These are phyloP conservation scores for Thozetella sp. DNA, from an alignment of 495 filamentous ascomycete species.

Conservation along the genomic window DNA sequence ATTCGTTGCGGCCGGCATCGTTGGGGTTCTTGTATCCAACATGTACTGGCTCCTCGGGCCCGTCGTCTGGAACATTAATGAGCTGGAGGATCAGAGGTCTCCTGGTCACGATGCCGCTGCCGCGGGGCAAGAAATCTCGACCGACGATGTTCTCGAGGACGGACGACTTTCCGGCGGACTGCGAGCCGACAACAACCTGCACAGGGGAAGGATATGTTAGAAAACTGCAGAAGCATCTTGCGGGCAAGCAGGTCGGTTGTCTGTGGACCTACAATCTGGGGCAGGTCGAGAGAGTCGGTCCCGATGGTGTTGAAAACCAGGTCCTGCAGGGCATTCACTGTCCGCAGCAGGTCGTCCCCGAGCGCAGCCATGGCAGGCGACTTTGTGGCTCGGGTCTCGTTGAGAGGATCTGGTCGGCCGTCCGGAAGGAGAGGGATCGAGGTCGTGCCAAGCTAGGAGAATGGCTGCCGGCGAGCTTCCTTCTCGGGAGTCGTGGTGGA, in stretches of 20 bases:
- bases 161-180: constrained; percentile 99
- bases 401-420: constrained; percentile 1
- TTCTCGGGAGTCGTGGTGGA: not conserved
- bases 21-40: constrained; percentile 50
- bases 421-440: constrained; percentile 1
- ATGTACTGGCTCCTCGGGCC: constrained; percentile 63
- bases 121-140: constrained; percentile 93
- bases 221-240: constrained; percentile 15
- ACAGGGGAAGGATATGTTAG: constrained; percentile 8
- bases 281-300: constrained; percentile 95
- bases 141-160: constrained; percentile 99
- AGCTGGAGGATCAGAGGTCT: constrained; percentile 94
- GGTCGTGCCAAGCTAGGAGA: constrained; percentile 1
- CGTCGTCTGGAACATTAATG: constrained; percentile 92
- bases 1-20: constrained; percentile 63
- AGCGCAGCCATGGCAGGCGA: constrained; percentile 57
- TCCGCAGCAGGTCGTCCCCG: constrained; percentile 88
- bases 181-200: constrained; percentile 97
- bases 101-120: constrained; percentile 94
- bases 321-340: constrained; percentile 97
- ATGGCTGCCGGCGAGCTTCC: constrained; percentile 1
- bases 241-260: not conserved
- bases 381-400: not conserved
- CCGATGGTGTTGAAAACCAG: constrained; percentile 99
- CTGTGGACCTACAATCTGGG: constrained; percentile 82